Evolutionary conservation across 31 red algal species (phyloP).

Genomic region (Endocladia muricata): DNA sequence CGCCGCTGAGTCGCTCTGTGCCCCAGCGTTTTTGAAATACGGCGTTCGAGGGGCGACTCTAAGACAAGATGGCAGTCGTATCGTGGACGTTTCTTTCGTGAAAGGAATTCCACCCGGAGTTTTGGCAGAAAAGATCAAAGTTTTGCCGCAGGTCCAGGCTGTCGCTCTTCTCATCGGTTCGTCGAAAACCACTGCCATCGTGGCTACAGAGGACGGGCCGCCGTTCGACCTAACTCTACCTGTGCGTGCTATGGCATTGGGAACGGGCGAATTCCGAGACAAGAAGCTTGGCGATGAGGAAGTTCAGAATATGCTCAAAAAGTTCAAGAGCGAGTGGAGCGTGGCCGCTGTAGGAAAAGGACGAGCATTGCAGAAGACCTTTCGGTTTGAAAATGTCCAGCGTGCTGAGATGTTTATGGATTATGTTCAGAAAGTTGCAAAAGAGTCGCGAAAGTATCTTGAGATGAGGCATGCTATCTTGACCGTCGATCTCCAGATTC

Average conservation of each 20-base stretch:
- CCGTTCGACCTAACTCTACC: slow-evolving; percentile 51
- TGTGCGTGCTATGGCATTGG: slow-evolving; percentile 3
- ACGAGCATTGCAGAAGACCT: neutral
- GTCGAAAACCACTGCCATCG: slow-evolving; percentile 31
- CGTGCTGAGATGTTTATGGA: slow-evolving; percentile 12
- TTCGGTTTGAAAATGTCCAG: slow-evolving; percentile 3
- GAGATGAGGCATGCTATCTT: neutral
- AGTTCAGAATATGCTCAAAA: neutral
- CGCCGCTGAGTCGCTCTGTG: slow-evolving; percentile 23
- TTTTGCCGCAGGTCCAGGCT: slow-evolving; percentile 22
- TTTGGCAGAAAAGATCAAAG: slow-evolving; percentile 19
- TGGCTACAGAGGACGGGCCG: slow-evolving; percentile 27
- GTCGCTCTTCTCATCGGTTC: slow-evolving; percentile 24
- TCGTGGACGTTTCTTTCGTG: slow-evolving; percentile 36
- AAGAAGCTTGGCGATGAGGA: neutral
- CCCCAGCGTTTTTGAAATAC: slow-evolving; percentile 4
- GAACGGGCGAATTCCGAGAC: neutral
- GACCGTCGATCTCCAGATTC: neutral
- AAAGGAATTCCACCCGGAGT: neutral
- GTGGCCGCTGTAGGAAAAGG: neutral
- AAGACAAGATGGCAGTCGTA: neutral
- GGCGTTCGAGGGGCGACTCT: slow-evolving; percentile 41
- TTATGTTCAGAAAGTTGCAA: slow-evolving; percentile 20
- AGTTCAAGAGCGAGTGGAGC: neutral
- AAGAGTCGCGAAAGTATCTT: neutral